Base-by-base conservation (phyloP, 1,139 yeast genomes). In the Yamadazyma sp. region DNA sequence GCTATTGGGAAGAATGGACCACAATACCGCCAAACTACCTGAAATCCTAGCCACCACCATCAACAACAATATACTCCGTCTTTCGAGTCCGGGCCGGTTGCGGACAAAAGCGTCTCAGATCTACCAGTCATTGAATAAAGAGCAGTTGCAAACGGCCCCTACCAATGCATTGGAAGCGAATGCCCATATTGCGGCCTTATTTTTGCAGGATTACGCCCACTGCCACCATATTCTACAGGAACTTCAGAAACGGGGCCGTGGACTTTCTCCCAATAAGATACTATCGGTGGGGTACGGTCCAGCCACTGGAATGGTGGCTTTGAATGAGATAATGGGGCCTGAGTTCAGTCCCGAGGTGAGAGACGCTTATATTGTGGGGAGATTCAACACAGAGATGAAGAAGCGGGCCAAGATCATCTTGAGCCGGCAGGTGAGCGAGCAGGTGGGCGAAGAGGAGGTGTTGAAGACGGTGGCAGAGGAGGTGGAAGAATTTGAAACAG, bases 221-320 rank as follows among this genome's bases (percentile, higher is more conserved):
- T 63, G 80, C 2, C 70, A 70, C 43, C 87, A 83, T 46, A 88
- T 83, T 0, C 61, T 92, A 33, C 57, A 61, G 23, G 97, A 92
- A 52, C 63, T n/a, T 89, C 28, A 71, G 77, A 46, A 74, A 76
- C 35, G 67, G 94, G 36, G 58, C 70, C 4, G 44, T 56, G 35
- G 69, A 62, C 0, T 87, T 89, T 61, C 62, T 24, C 97, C 97
- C 0, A 56, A 71, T 23, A 67, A 76, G 12, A 76, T 92, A 0
- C 67, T 92, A 40, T 95, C 88, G 52, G 77, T 88, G 6, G 95
- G 97, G 0, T 82, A 76, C 54, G 98, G 98, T 0, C 97, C 98
- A 1, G 94, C 92, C 1, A 84, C 95, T 0, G 97, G 97, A 1
- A 82, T 92, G 67, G 68, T 90, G 8, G 98, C 95, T 0, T 67